Base-by-base conservation (phyloP, 345 rosid genomes). In the Ailanthus altissimus region DNA sequence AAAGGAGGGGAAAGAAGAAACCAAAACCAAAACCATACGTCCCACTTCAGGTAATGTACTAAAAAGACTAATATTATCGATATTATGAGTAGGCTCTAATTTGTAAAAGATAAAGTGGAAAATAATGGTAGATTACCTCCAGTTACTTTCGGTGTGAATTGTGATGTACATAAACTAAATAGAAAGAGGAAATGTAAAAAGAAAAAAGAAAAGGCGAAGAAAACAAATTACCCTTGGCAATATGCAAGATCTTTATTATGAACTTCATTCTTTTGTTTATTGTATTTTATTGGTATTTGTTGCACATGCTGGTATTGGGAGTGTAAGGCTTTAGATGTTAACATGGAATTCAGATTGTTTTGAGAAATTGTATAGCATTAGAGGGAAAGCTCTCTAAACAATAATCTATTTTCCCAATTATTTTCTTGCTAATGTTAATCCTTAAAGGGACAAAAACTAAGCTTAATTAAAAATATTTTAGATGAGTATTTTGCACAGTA, bases 11-110 rank as follows among this genome's bases (percentile, higher is more conserved):
- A n/a, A n/a, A n/a, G n/a, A n/a, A n/a, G n/a, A n/a, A n/a, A n/a
- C n/a, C n/a, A n/a, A n/a, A n/a, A n/a, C n/a, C n/a, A n/a, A n/a
- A n/a, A n/a, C n/a, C n/a, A n/a, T n/a, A n/a, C n/a, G 78, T 84
- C 8, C 92, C 99, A 67, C 99, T 93, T 84, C 98, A 96, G 92
- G 98, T 91, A 82, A 72, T 50, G 21, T 73, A 67, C 67, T 80
- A 28, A 4, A 70, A 51, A n/a, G 46, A 43, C 15, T n/a, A 23
- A 58, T 25, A 16, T 25, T 73, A 25, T 66, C 38, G 12, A 67
- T 45, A 67, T 13, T 14, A 21, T 13, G 43, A 0, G 3, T 67
- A 73, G 43, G 42, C 40, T 14, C 14, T 7, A 23, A n/a, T n/a
- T n/a, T n/a, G n/a, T n/a, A n/a, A n/a, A n/a, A n/a, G n/a, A n/a